Conservation (phyloP, 768 basidiomycete species). For the Naganishia vaughanmartiniae region DNA sequence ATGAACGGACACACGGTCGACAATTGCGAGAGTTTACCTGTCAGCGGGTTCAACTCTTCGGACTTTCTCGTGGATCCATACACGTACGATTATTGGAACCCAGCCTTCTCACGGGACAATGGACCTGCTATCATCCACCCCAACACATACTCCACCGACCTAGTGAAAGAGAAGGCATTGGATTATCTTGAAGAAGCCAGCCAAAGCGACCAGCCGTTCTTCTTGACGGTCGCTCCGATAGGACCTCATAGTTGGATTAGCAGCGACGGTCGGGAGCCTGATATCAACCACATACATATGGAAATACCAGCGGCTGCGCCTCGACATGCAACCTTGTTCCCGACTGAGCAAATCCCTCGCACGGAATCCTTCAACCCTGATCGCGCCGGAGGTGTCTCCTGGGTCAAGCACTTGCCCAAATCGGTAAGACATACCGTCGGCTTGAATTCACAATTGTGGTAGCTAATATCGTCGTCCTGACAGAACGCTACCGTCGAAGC, state of each 20-base stretch:
- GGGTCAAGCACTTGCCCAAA: constrained; percentile 30
- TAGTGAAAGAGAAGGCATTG: constrained; percentile 29
- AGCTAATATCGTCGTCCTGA: background rate
- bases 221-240: constrained; percentile 34
- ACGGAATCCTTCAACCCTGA: constrained; percentile 24
- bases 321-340: constrained; percentile 34
- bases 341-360: constrained; percentile 18
- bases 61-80: constrained; percentile 35
- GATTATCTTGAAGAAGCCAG: constrained; percentile 27
- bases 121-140: constrained; percentile 18
- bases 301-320: constrained; percentile 24
- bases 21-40: constrained; percentile 19
- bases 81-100: constrained; percentile 35
- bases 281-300: constrained; percentile 10
- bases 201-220: constrained; percentile 33
- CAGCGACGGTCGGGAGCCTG: background rate
- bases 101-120: background rate
- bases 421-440: background rate
- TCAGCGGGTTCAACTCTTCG: constrained; percentile 26
- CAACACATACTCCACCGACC: constrained; percentile 32
- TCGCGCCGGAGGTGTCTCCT: constrained; percentile 31
- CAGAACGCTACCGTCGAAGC: constrained; percentile 14
- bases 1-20: constrained; percentile 35
- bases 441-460: no score
- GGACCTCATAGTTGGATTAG: constrained; percentile 12